Evolutionary conservation across 306 rosid species (phyloP), one percentile per base, ranked within the genome.

Genomic region (Psophocarpus tetragonolobus): DNA sequence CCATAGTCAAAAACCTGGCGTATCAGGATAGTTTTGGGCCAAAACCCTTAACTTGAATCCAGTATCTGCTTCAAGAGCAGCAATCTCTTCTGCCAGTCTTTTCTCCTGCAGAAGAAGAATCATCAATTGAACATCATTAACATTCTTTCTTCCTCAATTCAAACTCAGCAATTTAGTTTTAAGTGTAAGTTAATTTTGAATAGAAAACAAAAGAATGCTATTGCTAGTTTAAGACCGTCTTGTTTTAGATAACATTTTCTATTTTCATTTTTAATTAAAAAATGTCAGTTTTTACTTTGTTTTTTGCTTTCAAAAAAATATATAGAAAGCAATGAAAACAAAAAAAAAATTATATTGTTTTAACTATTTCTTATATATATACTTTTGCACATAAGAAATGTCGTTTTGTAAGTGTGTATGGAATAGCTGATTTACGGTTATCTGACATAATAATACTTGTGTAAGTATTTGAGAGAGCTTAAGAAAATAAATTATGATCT

Each of bases 1-100:
- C 53, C 50, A 29, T 13, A 73, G 45, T 11, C 23, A 62, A 47
- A 63, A 71, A 94, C 97, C 97, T 78, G 98, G 97, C 20, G 97
- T 95, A 18, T 87, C 96, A 3, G 98, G 97, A 50, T 92, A 95
- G 83, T 95, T 95, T 83, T 95, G 98, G 30, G 98, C 97, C 71
- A 95, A 88, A 83, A 92, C 96, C 79, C 98, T 86, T 85, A 95
- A 85, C 85, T 89, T 95, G 84, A 66, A 88, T 67, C 98, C 98
- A 11, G 97, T 91, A 62, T 90, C 93, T 24, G 84, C 78, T 81
- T 95, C 98, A 65, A 92, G 87, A 56, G 81, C 62, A 71, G 81
- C 81, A 81, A 95, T 95, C 84, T 92, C 98, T 75, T 87, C 80
- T 14, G 82, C 81, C 8, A 95, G 86, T 54, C 97, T 89, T 80